A percentile compares a stretch with the other conserved stretches of the same genome.
Conservation (phyloP, 257 asterid species). For the Phtheirospermum japonicum region DNA sequence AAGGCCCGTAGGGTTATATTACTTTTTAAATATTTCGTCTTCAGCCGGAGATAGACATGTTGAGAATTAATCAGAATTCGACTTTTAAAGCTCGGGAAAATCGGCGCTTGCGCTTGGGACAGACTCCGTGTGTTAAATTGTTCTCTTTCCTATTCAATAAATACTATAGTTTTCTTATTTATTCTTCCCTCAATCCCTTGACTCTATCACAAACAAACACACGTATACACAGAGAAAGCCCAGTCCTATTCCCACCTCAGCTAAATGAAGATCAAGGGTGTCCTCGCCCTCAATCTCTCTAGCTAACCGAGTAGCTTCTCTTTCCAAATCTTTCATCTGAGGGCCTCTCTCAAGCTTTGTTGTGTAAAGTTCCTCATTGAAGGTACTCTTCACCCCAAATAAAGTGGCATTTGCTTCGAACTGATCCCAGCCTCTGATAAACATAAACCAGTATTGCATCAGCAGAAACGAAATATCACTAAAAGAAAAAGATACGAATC, state of each 20-base stretch:
- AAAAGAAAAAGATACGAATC: background rate
- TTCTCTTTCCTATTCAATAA: too few relatives aligned
- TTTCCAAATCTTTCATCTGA: conserved; percentile 80
- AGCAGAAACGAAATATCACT: conserved; percentile 16
- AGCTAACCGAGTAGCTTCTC: conserved; percentile 79
- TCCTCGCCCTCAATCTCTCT: conserved; percentile 93
- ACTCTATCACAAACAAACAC: too few relatives aligned
- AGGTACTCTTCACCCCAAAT: conserved; percentile 95
- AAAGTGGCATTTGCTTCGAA: conserved; percentile 78
- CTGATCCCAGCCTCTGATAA: conserved; percentile 93
- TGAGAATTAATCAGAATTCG: too few relatives aligned
- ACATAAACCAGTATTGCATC: conserved; percentile 8
- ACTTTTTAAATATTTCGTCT: too few relatives aligned
- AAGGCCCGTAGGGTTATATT: too few relatives aligned
- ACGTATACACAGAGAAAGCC: too few relatives aligned
- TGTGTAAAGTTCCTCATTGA: conserved; percentile 91
- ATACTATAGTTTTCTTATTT: too few relatives aligned
- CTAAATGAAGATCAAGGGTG: conserved; percentile 87
- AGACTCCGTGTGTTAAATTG: too few relatives aligned
- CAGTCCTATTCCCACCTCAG: conserved; percentile 61
- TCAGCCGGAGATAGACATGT: too few relatives aligned
- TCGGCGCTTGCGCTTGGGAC: too few relatives aligned
- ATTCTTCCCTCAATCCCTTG: too few relatives aligned
- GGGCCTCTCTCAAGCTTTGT: conserved; percentile 95
- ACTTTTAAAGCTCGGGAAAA: too few relatives aligned